phyloP scores from a whole-genome alignment of 78 protist genomes.

The Dictyostelium firmibasis region DNA sequence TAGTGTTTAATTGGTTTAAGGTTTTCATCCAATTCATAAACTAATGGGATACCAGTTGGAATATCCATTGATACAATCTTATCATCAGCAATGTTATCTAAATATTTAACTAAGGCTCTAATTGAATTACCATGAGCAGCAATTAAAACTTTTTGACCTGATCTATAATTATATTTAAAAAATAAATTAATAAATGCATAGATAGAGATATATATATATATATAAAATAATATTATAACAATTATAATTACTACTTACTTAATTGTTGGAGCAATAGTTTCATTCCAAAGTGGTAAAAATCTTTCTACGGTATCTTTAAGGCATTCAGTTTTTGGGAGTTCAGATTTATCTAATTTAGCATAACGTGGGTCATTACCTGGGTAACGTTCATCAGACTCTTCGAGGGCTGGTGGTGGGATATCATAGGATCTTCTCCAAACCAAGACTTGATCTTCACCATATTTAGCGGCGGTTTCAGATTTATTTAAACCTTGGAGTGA shows the following conservation, averaged over 20 bases:
- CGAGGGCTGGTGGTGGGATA: slow-evolving; percentile 91
- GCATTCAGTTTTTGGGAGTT: slow-evolving; percentile 90
- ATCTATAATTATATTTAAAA: not conserved
- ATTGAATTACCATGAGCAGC: slow-evolving; percentile 96
- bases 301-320: slow-evolving; percentile 89
- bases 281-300: slow-evolving; percentile 91
- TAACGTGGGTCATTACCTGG: slow-evolving; percentile 87
- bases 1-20: slow-evolving; percentile 80
- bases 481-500: slow-evolving; percentile 95
- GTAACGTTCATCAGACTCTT: slow-evolving; percentile 58
- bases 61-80: slow-evolving; percentile 88
- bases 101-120: slow-evolving; percentile 92
- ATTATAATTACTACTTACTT: too few relatives aligned
- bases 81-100: slow-evolving; percentile 88
- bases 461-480: slow-evolving; percentile 90
- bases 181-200: not conserved
- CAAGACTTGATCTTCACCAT: slow-evolving; percentile 91
- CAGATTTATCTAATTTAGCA: slow-evolving; percentile 36
- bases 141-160: slow-evolving; percentile 90
- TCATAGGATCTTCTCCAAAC: slow-evolving; percentile 94
- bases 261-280: slow-evolving; percentile 84
- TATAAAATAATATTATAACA: too few relatives aligned
- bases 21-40: slow-evolving; percentile 87
- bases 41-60: slow-evolving; percentile 94
- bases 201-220: too few relatives aligned